Evolutionary conservation across 257 asterid species (phyloP).

Genomic region (Solanum chiquidenum): DNA sequence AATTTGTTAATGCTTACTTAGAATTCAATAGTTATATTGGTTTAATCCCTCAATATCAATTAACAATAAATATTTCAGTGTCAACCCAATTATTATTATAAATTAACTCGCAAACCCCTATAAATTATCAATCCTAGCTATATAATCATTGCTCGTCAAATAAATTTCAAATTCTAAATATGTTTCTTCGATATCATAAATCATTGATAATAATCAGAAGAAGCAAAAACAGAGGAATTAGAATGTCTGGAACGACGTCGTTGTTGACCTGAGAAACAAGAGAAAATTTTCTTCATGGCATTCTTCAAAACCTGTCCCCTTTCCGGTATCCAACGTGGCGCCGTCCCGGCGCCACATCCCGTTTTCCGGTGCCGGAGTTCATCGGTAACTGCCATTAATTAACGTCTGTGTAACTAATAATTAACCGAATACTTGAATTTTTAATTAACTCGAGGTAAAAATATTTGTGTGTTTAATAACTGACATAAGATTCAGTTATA

Average conservation of each 20-base stretch:
- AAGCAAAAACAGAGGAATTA: neutral
- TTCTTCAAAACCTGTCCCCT: constrained; percentile 3
- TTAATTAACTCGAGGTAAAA: neutral
- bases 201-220: neutral
- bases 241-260: neutral
- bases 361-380: neutral
- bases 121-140: neutral
- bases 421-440: neutral
- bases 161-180: neutral
- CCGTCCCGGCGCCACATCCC: neutral
- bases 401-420: neutral
- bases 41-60: neutral
- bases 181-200: neutral
- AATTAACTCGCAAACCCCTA: neutral
- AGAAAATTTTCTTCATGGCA: neutral
- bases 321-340: constrained; percentile 3
- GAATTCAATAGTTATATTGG: neutral
- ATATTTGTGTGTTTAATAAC: neutral
- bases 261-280: neutral
- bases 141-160: neutral
- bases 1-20: neutral
- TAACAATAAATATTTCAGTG: neutral
- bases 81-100: neutral
- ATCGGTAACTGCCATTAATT: neutral
- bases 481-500: too few relatives aligned